These are phyloP conservation scores for Bipolaris bicolor DNA, from an alignment of 2,329 filamentous ascomycete species.

Conservation along the genomic window DNA sequence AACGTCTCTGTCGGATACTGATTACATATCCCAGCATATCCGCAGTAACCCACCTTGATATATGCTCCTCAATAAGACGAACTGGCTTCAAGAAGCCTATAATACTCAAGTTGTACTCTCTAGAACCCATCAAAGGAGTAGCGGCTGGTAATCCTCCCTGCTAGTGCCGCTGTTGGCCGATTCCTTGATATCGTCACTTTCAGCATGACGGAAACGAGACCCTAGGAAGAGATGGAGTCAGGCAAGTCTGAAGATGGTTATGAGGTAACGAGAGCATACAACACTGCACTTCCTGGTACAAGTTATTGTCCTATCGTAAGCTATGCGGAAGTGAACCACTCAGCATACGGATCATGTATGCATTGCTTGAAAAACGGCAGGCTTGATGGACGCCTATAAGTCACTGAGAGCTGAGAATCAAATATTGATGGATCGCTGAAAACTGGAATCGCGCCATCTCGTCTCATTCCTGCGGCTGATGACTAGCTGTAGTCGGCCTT, in stretches of 20 bases:
- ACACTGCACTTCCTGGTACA: not conserved
- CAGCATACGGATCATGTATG: not conserved
- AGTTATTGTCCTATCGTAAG: not conserved
- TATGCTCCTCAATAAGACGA: not conserved
- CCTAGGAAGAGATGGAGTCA: constrained; percentile 1
- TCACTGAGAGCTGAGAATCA: not conserved
- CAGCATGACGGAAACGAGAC: not conserved
- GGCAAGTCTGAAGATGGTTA: not conserved
- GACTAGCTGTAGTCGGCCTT: not conserved
- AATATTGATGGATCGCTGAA: not conserved
- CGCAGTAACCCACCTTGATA: not conserved
- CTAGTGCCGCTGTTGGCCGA: not conserved
- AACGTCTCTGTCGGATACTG: not conserved
- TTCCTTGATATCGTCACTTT: not conserved
- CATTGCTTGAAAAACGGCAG: not conserved
- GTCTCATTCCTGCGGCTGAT: not conserved
- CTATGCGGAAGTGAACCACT: not conserved
- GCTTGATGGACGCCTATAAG: not conserved
- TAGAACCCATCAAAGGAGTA: not conserved
- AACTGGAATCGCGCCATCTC: not conserved
- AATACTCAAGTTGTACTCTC: not conserved
- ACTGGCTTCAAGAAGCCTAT: not conserved
- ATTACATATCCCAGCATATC: not conserved
- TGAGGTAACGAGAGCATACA: not conserved
- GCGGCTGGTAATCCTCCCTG: not conserved